phyloP scores from a whole-genome alignment of 2,329 filamentous ascomycete species.

The Alternaria sp. region DNA sequence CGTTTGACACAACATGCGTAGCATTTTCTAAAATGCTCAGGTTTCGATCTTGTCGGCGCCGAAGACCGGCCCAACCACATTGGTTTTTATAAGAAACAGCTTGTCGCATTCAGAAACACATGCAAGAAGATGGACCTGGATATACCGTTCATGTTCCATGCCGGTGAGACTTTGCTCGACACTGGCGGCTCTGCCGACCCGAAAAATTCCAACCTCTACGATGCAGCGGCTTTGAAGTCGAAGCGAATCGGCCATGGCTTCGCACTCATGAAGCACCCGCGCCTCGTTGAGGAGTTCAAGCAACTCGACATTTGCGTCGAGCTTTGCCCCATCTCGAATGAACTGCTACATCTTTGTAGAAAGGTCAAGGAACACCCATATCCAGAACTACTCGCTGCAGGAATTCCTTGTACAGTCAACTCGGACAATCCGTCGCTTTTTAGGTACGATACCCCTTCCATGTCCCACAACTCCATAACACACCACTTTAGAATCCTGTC shows the following conservation, averaged over 20 bases:
- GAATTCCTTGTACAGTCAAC: constrained; percentile 76
- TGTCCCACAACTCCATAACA: background rate
- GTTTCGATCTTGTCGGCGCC: constrained; percentile 73
- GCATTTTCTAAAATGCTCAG: constrained; percentile 49
- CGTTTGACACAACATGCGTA: background rate
- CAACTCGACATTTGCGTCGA: constrained; percentile 69
- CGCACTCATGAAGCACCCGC: constrained; percentile 68
- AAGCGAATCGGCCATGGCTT: constrained; percentile 80
- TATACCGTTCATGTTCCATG: constrained; percentile 79
- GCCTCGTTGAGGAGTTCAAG: constrained; percentile 70
- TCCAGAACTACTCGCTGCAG: constrained; percentile 73
- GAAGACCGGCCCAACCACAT: constrained; percentile 70
- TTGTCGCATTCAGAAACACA: constrained; percentile 64
- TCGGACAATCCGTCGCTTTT: constrained; percentile 80
- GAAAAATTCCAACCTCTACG: constrained; percentile 68
- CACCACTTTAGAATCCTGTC: background rate
- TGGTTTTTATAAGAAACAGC: constrained; percentile 65
- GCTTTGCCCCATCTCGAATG: constrained; percentile 79
- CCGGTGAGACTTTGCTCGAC: constrained; percentile 74
- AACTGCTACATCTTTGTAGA: constrained; percentile 74
- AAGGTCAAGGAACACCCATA: constrained; percentile 71
- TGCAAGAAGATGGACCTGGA: constrained; percentile 61
- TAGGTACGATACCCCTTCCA: constrained; percentile 55
- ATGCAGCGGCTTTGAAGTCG: constrained; percentile 70
- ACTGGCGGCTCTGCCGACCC: constrained; percentile 68